Base-by-base conservation (phyloP, 2,329 filamentous ascomycete species). In the Cordyceps cicadae region DNA sequence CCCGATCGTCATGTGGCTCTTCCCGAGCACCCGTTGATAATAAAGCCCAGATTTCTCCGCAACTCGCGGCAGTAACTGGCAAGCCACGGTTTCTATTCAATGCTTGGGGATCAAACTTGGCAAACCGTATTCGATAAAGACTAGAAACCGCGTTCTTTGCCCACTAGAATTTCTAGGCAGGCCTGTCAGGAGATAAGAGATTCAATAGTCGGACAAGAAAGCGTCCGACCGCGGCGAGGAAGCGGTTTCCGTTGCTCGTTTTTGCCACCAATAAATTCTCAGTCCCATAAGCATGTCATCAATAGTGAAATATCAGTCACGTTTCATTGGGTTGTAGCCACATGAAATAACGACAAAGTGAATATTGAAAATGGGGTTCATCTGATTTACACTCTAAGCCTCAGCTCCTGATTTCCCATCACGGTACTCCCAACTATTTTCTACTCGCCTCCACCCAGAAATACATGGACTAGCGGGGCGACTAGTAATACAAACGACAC, bases 341-440 rank as follows among this genome's bases (percentile, higher is more conserved):
- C n/a, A 24, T 29, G 19, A 49, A 49, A 39, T 15, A 49, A 62
- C 54, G 62, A 63, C 62, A 62, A 64, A 60, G 50, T 62, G 62
- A 68, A 66, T 70, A 72, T 77, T 75, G 72, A 74, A 76, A 76
- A 70, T 67, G 66, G 65, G 65, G 68, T 71, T 76, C 72, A 74
- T 76, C 74, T 79, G 76, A 78, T 79, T 79, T 78, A 79, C 77
- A 79, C 76, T 78, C 76, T 77, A 76, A 71, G 69, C 66, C 70
- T 67, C 67, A 65, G 67, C 64, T 68, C 64, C 68, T 68, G 66
- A 54, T 64, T 68, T 65, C 68, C 19, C 54, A 57, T 49, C 68
- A 67, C 64, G 69, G 66, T 69, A 54, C 53, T 45, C 53, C 67
- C 68, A 68, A 64, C 61, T 67, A 70, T 68, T 66, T 71, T 74